Conservation (phyloP, 1,284 basidiomycete species). For the Tilletia setariae region DNA sequence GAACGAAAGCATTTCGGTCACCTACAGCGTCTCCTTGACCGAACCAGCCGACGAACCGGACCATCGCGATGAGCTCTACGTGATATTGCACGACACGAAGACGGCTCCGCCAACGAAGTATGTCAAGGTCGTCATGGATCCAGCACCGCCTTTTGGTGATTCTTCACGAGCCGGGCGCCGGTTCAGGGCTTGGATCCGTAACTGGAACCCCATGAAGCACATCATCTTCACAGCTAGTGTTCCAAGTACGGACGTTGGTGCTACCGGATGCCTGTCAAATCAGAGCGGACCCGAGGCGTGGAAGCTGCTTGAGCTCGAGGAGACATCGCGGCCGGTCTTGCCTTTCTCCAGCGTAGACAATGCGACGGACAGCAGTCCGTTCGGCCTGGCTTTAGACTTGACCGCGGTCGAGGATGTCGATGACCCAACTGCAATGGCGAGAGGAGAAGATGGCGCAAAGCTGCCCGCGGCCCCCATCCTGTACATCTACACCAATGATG, state of each 20-base stretch:
- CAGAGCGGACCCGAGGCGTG: constrained; percentile 59
- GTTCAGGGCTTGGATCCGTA: constrained; percentile 60
- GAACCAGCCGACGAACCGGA: constrained; percentile 40
- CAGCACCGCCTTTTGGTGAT: constrained; percentile 63
- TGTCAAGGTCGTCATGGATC: constrained; percentile 59
- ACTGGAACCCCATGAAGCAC: constrained; percentile 66
- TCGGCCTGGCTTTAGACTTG: constrained; percentile 69
- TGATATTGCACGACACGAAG: constrained; percentile 67
- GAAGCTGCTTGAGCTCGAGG: constrained; percentile 71
- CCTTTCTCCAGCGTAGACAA: constrained; percentile 65
- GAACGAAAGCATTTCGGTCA: constrained; percentile 68
- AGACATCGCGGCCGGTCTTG: constrained; percentile 66
- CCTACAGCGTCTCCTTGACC: constrained; percentile 60
- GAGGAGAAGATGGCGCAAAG: constrained; percentile 57
- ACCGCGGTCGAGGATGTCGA: constrained; percentile 63
- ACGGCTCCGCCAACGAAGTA: constrained; percentile 58
- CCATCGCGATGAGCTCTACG: constrained; percentile 63
- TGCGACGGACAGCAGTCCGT: constrained; percentile 69
- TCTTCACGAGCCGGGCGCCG: constrained; percentile 63
- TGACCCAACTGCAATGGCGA: constrained; percentile 60
- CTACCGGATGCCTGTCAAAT: constrained; percentile 60
- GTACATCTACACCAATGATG: constrained; percentile 75
- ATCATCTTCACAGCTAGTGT: constrained; percentile 70
- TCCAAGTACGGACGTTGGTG: constrained; percentile 71
- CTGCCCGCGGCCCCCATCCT: constrained; percentile 64